Evolutionary conservation across 2,329 filamentous ascomycete genomes (phyloP).

Genomic region (Curvularia hawaiiensis): DNA sequence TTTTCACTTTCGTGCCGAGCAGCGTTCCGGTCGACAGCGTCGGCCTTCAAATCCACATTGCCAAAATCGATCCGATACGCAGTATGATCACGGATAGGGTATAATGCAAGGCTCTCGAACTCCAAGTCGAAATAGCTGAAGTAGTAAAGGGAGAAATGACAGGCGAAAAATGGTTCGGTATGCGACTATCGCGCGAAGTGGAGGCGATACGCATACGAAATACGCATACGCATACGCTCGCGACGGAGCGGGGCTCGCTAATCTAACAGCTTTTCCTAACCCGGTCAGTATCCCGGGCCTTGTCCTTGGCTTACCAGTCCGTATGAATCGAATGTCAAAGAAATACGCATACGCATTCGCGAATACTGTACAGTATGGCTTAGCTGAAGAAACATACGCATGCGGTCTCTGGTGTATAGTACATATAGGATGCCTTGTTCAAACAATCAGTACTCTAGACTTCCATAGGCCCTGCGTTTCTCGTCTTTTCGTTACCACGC

Average conservation of each 20-base stretch:
- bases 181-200: neutral
- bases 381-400: neutral
- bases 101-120: slow-evolving; percentile 11
- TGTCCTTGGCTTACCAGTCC: neutral
- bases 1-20: slow-evolving; percentile 7
- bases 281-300: neutral
- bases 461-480: neutral
- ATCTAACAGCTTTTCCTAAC: neutral
- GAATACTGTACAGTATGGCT: neutral
- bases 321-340: neutral
- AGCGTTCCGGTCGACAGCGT: slow-evolving; percentile 16
- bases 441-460: neutral
- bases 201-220: slow-evolving; percentile 1
- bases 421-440: neutral
- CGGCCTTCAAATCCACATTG: slow-evolving; percentile 16
- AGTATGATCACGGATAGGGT: slow-evolving; percentile 10
- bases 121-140: slow-evolving; percentile 15
- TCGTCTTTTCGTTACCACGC: neutral
- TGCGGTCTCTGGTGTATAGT: neutral
- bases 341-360: slow-evolving; percentile 3
- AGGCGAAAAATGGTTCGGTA: neutral
- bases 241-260: neutral
- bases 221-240: slow-evolving; percentile 4
- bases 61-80: slow-evolving; percentile 8
- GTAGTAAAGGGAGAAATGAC: neutral